Conservation (phyloP, 2,329 filamentous ascomycete genomes). For the Alternaria panax region DNA sequence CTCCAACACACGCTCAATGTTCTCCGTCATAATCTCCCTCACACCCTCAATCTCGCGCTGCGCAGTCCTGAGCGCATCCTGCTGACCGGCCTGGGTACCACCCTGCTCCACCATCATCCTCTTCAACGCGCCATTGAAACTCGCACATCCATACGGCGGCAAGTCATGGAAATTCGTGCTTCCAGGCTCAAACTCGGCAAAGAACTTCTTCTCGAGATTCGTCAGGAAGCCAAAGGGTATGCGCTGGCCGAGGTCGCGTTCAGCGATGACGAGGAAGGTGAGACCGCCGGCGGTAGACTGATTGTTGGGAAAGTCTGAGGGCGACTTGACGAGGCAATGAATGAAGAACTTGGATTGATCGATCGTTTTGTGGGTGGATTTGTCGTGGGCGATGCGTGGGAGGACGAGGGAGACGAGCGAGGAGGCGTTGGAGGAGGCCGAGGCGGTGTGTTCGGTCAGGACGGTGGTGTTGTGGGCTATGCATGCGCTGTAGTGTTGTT, state of each 20-base stretch:
- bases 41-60: constrained; percentile 92
- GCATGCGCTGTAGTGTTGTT: constrained; percentile 71
- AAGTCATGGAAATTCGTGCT: constrained; percentile 76
- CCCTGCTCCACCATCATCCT: constrained; percentile 84
- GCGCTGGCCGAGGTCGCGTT: constrained; percentile 80
- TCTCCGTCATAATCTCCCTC: constrained; percentile 91
- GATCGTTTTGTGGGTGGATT: constrained; percentile 89
- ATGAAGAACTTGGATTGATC: constrained; percentile 91
- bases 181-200: constrained; percentile 70
- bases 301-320: constrained; percentile 66
- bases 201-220: constrained; percentile 88
- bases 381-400: constrained; percentile 85
- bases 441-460: constrained; percentile 88
- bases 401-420: constrained; percentile 92
- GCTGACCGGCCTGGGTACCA: constrained; percentile 71
- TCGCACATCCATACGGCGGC: constrained; percentile 87
- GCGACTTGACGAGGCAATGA: constrained; percentile 90
- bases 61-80: constrained; percentile 84
- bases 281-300: constrained; percentile 75
- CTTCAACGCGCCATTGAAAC: constrained; percentile 83
- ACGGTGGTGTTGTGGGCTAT: constrained; percentile 95
- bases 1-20: constrained; percentile 89
- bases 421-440: constrained; percentile 81
- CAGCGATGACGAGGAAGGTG: constrained; percentile 90
- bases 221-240: constrained; percentile 92